phyloP scores from a whole-genome alignment of 1,139 yeast genomes.

The Suhomyces atakaporum region DNA sequence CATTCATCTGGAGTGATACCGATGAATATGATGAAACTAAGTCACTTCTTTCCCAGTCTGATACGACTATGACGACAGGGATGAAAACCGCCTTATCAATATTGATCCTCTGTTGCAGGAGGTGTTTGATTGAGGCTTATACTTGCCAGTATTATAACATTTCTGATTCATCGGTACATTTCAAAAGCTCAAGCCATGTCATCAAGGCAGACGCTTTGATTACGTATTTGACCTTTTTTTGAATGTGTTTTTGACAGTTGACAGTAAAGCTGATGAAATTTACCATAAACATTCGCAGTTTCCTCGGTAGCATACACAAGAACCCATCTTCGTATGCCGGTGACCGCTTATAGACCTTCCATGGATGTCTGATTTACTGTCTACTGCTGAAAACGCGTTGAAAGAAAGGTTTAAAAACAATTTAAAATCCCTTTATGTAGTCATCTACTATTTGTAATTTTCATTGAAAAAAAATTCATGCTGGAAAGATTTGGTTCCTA shows the following conservation, averaged over 20 bases:
- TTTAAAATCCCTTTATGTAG: too few relatives aligned
- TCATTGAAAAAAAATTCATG: too few relatives aligned
- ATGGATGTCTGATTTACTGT: constrained; percentile 61
- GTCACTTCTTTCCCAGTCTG: constrained; percentile 81
- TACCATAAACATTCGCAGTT: constrained; percentile 85
- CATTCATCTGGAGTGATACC: constrained; percentile 5
- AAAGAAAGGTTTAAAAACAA: constrained; percentile 6
- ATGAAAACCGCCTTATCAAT: constrained; percentile 56
- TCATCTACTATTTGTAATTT: too few relatives aligned
- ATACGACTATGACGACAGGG: constrained; percentile 87
- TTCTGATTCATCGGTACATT: constrained; percentile 54
- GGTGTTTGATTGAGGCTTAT: constrained; percentile 51
- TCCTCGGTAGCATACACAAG: constrained; percentile 86
- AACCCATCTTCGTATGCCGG: constrained; percentile 82
- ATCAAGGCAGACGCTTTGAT: constrained; percentile 16
- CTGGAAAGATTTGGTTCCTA: too few relatives aligned
- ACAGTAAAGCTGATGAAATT: constrained; percentile 63
- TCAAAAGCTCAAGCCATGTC: constrained; percentile 9
- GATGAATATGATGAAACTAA: constrained; percentile 55
- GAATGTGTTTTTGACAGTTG: constrained; percentile 12
- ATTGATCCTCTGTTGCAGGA: constrained; percentile 38
- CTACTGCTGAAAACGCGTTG: constrained; percentile 12
- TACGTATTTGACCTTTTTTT: constrained; percentile 8
- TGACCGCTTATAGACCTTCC: constrained; percentile 78
- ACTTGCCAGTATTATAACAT: constrained; percentile 82